Percentiles rank a stretch among this genome's conserved stretches.
Evolutionary conservation across 805 yeast genomes (phyloP).

Genomic region (Candida mattraensis): DNA sequence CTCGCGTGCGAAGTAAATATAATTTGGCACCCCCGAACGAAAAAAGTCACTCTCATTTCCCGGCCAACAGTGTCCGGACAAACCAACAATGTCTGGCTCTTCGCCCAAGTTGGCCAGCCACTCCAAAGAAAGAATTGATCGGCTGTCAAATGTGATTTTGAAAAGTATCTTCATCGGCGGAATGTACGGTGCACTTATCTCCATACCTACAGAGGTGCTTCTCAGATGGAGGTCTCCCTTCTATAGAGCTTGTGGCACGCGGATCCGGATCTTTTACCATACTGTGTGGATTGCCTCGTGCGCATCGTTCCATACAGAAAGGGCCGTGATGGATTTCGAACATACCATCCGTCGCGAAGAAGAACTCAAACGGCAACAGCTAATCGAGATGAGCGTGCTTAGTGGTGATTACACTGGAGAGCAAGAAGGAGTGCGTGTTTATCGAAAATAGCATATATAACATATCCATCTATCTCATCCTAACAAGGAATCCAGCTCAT

Average conservation of each 20-base stretch:
- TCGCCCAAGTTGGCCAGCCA: slow-evolving; percentile 22
- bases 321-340: slow-evolving; percentile 36
- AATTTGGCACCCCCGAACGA: too few relatives aligned
- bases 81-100: too few relatives aligned
- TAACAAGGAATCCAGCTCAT: too few relatives aligned
- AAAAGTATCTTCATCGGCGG: slow-evolving; percentile 36
- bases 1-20: too few relatives aligned
- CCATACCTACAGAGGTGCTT: slow-evolving; percentile 37
- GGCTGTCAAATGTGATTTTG: slow-evolving; percentile 30
- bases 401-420: slow-evolving; percentile 34
- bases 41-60: too few relatives aligned
- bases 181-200: slow-evolving; percentile 37
- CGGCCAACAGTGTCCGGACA: too few relatives aligned
- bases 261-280: slow-evolving; percentile 38
- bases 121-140: slow-evolving; percentile 25
- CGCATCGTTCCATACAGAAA: slow-evolving; percentile 37
- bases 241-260: slow-evolving; percentile 36
- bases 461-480: slow-evolving; percentile 4
- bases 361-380: slow-evolving; percentile 30
- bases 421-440: slow-evolving; percentile 19
- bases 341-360: slow-evolving; percentile 32
- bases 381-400: slow-evolving; percentile 34
- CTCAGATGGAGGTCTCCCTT: slow-evolving; percentile 38
- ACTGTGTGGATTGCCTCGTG: slow-evolving; percentile 38
- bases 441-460: slow-evolving; percentile 2